Evolutionary conservation across 495 filamentous ascomycete genomes (phyloP).

Genomic region (Aspergillus homomorphus): DNA sequence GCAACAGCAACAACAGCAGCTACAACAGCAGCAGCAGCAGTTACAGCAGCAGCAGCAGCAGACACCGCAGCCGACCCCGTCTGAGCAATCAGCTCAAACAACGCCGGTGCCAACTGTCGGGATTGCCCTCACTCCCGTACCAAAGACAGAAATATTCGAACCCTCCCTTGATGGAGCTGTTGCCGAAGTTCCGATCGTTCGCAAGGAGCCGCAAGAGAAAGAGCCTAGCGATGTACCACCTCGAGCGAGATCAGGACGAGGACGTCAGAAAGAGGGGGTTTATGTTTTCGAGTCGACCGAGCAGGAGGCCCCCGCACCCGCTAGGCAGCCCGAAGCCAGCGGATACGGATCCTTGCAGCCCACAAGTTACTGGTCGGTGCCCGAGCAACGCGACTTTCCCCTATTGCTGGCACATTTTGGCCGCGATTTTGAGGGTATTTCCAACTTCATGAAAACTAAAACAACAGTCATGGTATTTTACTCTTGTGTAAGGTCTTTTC

Average conservation of each 20-base stretch:
- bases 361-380: conserved; percentile 97
- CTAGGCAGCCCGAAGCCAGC: conserved; percentile 28
- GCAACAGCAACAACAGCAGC: conserved; percentile 27
- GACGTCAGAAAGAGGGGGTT: conserved; percentile 37
- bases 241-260: conserved; percentile 32
- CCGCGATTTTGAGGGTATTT: conserved; percentile 82
- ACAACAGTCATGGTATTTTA: conserved; percentile 83
- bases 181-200: conserved; percentile 17
- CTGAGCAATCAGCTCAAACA: conserved; percentile 2
- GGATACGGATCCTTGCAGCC: conserved; percentile 56
- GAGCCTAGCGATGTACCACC: conserved; percentile 23
- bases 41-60: conserved; percentile 15
- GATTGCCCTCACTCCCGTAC: conserved; percentile 21
- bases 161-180: conserved; percentile 27
- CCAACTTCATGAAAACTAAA: conserved; percentile 84
- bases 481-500: neutral
- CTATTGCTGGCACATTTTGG: conserved; percentile 76
- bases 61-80: conserved; percentile 12
- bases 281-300: conserved; percentile 45
- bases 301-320: conserved; percentile 26
- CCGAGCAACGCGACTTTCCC: conserved; percentile 81
- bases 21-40: conserved; percentile 18
- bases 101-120: conserved; percentile 21
- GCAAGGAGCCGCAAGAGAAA: conserved; percentile 28
- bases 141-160: conserved; percentile 35